A percentile compares a stretch with the other conserved stretches of the same genome.
Conservation (phyloP, 2,329 filamentous ascomycete species). For the Xylaria multiplex region DNA sequence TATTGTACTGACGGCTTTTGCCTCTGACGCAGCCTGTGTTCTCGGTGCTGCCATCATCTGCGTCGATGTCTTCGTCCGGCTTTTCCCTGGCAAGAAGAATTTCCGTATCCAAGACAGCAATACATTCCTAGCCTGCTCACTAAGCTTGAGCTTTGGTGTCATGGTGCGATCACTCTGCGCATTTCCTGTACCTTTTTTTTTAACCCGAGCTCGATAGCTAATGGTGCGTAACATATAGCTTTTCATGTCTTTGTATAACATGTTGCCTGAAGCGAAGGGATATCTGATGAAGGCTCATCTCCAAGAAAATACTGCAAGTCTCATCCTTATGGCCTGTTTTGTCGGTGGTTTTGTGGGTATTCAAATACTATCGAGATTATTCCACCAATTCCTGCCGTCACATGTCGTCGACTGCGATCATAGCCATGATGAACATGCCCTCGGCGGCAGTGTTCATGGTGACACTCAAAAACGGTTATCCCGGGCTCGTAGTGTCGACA, state of each 20-base stretch:
- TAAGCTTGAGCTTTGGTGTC: constrained; percentile 94
- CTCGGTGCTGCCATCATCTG: constrained; percentile 86
- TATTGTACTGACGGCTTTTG: constrained; percentile 33
- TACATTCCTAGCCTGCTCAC: constrained; percentile 83
- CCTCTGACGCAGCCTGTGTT: constrained; percentile 63
- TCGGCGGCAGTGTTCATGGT: constrained; percentile 45
- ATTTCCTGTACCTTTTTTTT: background rate
- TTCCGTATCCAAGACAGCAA: constrained; percentile 93
- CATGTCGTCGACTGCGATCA: constrained; percentile 85
- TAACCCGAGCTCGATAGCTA: background rate
- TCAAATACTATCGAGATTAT: constrained; percentile 74
- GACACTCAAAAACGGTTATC: constrained; percentile 43
- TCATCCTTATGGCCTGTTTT: constrained; percentile 76
- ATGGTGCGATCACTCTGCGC: constrained; percentile 71
- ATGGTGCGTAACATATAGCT: constrained; percentile 63
- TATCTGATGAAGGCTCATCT: constrained; percentile 79
- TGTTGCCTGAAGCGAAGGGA: constrained; percentile 85
- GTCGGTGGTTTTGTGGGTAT: constrained; percentile 78
- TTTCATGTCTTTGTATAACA: constrained; percentile 91
- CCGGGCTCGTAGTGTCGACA: constrained; percentile 42
- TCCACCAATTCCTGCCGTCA: constrained; percentile 79
- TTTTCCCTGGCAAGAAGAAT: constrained; percentile 75
- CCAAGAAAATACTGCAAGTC: constrained; percentile 72
- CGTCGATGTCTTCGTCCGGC: constrained; percentile 79
- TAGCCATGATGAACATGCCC: constrained; percentile 67